Evolutionary conservation across 2,329 filamentous ascomycete genomes (phyloP).

Genomic region (Colletotrichum sp.): DNA sequence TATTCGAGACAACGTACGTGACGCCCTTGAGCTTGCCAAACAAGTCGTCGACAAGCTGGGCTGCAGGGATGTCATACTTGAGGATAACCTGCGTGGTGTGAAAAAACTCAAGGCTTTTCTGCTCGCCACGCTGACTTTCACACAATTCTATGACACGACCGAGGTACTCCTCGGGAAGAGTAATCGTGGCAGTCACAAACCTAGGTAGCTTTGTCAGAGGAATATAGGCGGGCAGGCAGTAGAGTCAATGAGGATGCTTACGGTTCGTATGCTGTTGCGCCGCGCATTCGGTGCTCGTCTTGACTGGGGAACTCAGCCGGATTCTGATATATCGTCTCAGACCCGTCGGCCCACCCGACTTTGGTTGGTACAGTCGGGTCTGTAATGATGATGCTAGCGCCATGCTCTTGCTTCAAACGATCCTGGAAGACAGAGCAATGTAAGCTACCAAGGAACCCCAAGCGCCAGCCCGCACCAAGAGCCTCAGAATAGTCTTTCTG

Average conservation of each 20-base stretch:
- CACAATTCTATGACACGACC: constrained; percentile 95
- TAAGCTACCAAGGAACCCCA: constrained; percentile 94
- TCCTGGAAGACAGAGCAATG: constrained; percentile 99
- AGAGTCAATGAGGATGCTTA: constrained; percentile 33
- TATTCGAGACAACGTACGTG: constrained; percentile 53
- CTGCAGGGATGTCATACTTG: constrained; percentile 87
- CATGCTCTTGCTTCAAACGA: constrained; percentile 90
- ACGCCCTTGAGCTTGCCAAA: constrained; percentile 95
- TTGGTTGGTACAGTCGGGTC: constrained; percentile 95
- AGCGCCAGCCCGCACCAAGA: constrained; percentile 88
- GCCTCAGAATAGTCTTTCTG: constrained; percentile 96
- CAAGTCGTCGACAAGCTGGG: constrained; percentile 93
- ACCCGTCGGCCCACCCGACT: constrained; percentile 79
- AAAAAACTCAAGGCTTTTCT: constrained; percentile 90
- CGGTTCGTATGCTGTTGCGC: constrained; percentile 56
- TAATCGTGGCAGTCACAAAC: constrained; percentile 84
- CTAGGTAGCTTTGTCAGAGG: constrained; percentile 25
- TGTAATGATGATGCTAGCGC: constrained; percentile 93
- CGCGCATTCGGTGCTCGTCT: constrained; percentile 52
- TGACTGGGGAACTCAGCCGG: constrained; percentile 85
- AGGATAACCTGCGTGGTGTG: constrained; percentile 91
- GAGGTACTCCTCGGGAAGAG: constrained; percentile 91
- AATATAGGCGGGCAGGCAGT: neutral
- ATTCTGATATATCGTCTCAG: constrained; percentile 80
- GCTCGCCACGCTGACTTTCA: constrained; percentile 85